These are phyloP conservation scores for Tetrahymena borealis DNA, from an alignment of 73 alveolate genomes.

Conservation along the genomic window DNA sequence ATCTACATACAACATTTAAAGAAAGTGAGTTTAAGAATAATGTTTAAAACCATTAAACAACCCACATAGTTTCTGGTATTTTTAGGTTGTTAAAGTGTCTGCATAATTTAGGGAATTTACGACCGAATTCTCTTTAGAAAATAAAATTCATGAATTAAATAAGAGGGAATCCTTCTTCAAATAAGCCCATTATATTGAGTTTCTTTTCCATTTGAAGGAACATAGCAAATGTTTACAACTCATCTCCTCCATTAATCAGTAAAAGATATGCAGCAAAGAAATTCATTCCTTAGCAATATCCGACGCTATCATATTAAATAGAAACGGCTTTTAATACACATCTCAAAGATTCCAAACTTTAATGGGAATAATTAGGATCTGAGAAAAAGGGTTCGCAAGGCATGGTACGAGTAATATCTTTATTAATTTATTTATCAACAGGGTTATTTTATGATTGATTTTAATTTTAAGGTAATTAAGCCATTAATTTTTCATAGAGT, in stretches of 20 bases:
- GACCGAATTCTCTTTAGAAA: neutral
- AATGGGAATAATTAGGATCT: neutral
- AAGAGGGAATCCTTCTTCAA: neutral
- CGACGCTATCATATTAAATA: neutral
- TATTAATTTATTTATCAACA: neutral
- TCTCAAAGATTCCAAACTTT: neutral
- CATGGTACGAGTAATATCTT: neutral
- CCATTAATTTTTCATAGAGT: neutral
- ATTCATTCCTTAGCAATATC: constrained; percentile 44
- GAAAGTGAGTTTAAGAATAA: neutral
- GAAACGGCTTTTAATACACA: neutral
- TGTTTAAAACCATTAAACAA: neutral
- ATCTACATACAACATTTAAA: neutral
- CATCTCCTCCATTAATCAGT: constrained; percentile 32
- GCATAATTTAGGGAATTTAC: neutral
- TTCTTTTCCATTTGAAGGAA: neutral
- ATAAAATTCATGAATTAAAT: neutral
- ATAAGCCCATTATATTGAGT: neutral
- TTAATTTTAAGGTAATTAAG: neutral
- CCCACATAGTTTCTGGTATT: neutral
- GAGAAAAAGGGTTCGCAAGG: neutral
- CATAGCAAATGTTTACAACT: neutral
- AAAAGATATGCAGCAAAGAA: constrained; percentile 20
- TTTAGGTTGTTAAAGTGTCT: neutral
- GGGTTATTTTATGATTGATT: neutral